Percentiles rank a stretch among this genome's conserved stretches.
Evolutionary conservation across 192 early-diverging fungal species (phyloP).

Genomic region (Bifiguratus adelaidae): DNA sequence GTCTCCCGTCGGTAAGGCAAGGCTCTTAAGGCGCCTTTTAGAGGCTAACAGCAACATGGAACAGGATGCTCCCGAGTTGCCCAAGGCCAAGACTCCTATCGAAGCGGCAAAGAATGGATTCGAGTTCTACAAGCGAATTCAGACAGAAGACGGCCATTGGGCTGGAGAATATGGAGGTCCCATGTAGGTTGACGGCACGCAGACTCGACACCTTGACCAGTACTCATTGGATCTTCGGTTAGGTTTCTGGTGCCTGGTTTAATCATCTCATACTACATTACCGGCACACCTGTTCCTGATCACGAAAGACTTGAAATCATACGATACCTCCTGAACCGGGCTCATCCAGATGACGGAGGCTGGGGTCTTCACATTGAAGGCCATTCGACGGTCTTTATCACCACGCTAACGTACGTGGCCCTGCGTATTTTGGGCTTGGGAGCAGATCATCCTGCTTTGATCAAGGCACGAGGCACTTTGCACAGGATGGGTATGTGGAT

Average conservation of each 20-base stretch:
- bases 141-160: conserved; percentile 92
- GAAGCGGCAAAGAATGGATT: conserved; percentile 88
- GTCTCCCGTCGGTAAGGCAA: conserved; percentile 43
- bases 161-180: conserved; percentile 95
- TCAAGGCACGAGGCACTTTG: conserved; percentile 69
- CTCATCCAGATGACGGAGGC: conserved; percentile 80
- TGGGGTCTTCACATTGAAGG: conserved; percentile 97
- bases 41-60: not conserved
- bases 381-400: conserved; percentile 90
- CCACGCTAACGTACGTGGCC: conserved; percentile 86
- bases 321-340: conserved; percentile 77
- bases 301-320: conserved; percentile 67
- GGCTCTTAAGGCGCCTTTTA: no score
- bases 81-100: conserved; percentile 52
- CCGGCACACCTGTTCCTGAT: conserved; percentile 52
- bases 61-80: conserved; percentile 42
- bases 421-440: conserved; percentile 80
- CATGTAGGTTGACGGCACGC: conserved; percentile 39
- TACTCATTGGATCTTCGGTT: no score
- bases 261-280: conserved; percentile 83
- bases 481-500: conserved; percentile 67
- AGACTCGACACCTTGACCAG: no score
- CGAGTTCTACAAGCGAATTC: conserved; percentile 76
- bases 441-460: conserved; percentile 79
- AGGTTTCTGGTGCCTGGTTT: conserved; percentile 88